Evolutionary conservation across 352 stramenopile species (phyloP), one percentile per base, ranked within the genome.

Genomic region (Aphanomyces stellatus): DNA sequence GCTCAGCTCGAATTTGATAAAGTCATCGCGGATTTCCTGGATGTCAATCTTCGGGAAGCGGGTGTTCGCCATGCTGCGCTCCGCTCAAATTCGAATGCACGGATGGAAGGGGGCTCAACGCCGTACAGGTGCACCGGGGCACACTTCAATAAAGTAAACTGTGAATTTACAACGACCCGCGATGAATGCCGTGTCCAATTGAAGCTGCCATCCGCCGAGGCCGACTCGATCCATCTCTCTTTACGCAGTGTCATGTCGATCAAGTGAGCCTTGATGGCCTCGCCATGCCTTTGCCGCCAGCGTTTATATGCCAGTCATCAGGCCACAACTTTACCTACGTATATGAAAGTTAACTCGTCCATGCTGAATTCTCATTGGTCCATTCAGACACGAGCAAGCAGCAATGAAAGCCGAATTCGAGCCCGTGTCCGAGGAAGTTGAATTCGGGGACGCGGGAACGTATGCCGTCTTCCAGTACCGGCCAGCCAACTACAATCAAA

Each of bases 1-100:
- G 51, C 85, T 96, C 61, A 99, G 81, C 73, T 98, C 88, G 71
- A 99, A 99, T 76, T 96, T 96, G 74, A 99, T 98, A 72, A 96
- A 93, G 57, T 97, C 90, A 51, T 97, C 91, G 71, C 93, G 90
- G 41, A 99, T 71, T 76, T 98, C 93, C 71, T 96, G 88, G 40
- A 98, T 82, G 31, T 98, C 81, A 65, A 98, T 87, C 81, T 98
- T 97, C 25, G 96, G 96, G 76, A 93, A 95, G 60, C 85, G 84
- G 69, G 82, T 85, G 74, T 95, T 88, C 61, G 86, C 83, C 86
- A 94, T 94, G 22, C 51, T 62, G 59, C 51, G 31, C 55, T 63
- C 55, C 37, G 55, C 40, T 64, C 55, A 51, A 64, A 51, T 53
- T 35, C 34, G 34, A 35, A 25, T 19, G n/a, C n/a, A 51, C 37